These are phyloP conservation scores for Erucastrum elatum DNA, from an alignment of 345 rosid species.

Conservation along the genomic window DNA sequence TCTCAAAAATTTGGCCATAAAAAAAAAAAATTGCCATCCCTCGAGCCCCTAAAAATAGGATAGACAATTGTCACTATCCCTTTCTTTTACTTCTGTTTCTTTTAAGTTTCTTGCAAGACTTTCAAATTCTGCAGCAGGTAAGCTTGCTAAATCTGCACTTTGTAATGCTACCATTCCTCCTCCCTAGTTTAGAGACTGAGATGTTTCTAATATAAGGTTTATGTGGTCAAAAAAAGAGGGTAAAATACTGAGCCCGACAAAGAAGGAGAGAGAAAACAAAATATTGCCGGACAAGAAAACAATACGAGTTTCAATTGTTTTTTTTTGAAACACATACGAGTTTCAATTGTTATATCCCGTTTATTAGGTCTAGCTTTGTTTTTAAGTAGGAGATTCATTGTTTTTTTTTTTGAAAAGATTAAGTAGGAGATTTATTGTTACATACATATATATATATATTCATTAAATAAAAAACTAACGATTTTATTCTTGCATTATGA, in stretches of 20 bases:
- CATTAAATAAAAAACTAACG: slow-evolving; percentile 8
- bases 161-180: too few relatives aligned
- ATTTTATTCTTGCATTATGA: slow-evolving; percentile 17
- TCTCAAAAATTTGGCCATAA: neutral
- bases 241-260: slow-evolving; percentile 16
- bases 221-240: too few relatives aligned
- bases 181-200: too few relatives aligned
- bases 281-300: neutral
- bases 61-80: neutral
- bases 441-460: neutral
- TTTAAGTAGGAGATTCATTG: neutral
- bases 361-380: neutral
- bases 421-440: slow-evolving; percentile 22
- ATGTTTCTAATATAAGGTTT: too few relatives aligned
- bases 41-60: slow-evolving; percentile 22
- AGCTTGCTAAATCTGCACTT: too few relatives aligned
- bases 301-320: neutral
- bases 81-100: too few relatives aligned
- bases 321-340: neutral
- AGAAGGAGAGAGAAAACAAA: neutral
- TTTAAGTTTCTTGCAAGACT: too few relatives aligned
- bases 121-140: too few relatives aligned
- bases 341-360: neutral
- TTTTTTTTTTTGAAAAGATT: too few relatives aligned
- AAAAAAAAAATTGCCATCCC: too few relatives aligned